Evolutionary conservation across 2,329 filamentous ascomycete species (phyloP).

Genomic region (Calonectria pteridis): DNA sequence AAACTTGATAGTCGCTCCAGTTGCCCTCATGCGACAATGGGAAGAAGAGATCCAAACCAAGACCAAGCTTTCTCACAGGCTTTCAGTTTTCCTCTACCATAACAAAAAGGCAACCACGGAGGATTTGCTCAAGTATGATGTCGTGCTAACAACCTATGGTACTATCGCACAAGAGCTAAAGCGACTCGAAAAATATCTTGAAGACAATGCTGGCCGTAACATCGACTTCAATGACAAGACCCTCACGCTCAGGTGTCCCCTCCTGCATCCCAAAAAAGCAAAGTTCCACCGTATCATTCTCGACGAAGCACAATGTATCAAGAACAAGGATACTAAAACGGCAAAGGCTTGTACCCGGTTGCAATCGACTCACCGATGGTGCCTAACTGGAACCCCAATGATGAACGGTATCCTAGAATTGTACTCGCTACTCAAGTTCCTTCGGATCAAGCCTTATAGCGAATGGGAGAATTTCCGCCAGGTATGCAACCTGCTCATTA

Average conservation of each 20-base stretch:
- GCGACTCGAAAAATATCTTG: slow-evolving; percentile 66
- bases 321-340: slow-evolving; percentile 80
- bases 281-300: slow-evolving; percentile 85
- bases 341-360: slow-evolving; percentile 77
- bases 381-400: slow-evolving; percentile 85
- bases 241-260: slow-evolving; percentile 58
- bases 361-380: slow-evolving; percentile 80
- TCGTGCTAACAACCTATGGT: slow-evolving; percentile 89
- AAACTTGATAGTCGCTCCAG: slow-evolving; percentile 85
- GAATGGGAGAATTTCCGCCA: slow-evolving; percentile 71
- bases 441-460: slow-evolving; percentile 81
- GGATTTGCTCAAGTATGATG: slow-evolving; percentile 76
- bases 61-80: slow-evolving; percentile 67
- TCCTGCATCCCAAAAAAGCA: slow-evolving; percentile 70
- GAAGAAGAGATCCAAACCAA: slow-evolving; percentile 82
- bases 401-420: slow-evolving; percentile 88
- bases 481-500: slow-evolving; percentile 52
- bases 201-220: slow-evolving; percentile 58
- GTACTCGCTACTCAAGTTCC: slow-evolving; percentile 81
- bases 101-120: slow-evolving; percentile 71
- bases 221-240: slow-evolving; percentile 53
- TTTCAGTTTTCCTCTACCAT: slow-evolving; percentile 79
- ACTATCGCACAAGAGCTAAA: slow-evolving; percentile 76
- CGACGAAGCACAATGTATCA: slow-evolving; percentile 87
- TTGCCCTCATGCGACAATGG: slow-evolving; percentile 88